These are phyloP conservation scores for Clavispora fructus DNA, from an alignment of 805 yeast genomes.

Conservation along the genomic window DNA sequence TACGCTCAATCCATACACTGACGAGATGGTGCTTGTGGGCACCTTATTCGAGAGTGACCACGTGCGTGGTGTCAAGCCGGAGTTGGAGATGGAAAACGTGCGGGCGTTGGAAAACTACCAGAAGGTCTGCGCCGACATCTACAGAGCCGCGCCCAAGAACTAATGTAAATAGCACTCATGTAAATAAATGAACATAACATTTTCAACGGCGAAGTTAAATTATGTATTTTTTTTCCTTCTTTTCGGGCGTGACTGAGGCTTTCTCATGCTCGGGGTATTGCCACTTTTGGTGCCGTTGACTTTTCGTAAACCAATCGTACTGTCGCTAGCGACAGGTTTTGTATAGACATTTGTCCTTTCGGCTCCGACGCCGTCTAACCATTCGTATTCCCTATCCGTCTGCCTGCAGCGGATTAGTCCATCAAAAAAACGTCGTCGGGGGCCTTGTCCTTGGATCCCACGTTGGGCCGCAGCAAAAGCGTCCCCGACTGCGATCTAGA, in stretches of 20 bases:
- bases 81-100: constrained; percentile 17
- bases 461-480: constrained; percentile 29
- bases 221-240: background rate
- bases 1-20: constrained; percentile 34
- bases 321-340: background rate
- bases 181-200: constrained; percentile 1
- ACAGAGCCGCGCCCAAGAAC: constrained; percentile 29
- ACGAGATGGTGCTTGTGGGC: constrained; percentile 37
- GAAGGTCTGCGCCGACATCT: constrained; percentile 34
- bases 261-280: background rate
- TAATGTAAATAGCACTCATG: constrained; percentile 7
- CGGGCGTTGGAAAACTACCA: constrained; percentile 20
- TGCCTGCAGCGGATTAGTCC: constrained; percentile 17
- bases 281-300: background rate
- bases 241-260: background rate
- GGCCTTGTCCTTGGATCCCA: background rate
- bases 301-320: background rate
- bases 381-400: background rate
- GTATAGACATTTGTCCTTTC: background rate
- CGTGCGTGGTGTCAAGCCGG: constrained; percentile 34
- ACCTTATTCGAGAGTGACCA: constrained; percentile 35
- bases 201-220: background rate
- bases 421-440: constrained; percentile 31
- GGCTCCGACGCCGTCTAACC: background rate
- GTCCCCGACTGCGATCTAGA: constrained; percentile 52